Evolutionary conservation across 1,139 yeast species (phyloP).

Genomic region (Yamadazyma aaseri): DNA sequence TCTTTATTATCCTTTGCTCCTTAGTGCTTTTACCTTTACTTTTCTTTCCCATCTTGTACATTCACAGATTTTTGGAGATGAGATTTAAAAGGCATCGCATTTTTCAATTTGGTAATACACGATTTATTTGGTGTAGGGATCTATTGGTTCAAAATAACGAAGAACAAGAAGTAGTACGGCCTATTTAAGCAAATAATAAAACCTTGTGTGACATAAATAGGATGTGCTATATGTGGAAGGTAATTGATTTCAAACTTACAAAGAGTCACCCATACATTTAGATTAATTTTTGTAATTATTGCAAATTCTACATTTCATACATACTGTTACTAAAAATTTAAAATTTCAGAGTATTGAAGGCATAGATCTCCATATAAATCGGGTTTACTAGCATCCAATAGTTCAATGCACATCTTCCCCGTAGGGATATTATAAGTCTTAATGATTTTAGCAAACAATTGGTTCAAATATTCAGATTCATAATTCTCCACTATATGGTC

Average conservation of each 20-base stretch:
- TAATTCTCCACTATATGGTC: constrained; percentile 17
- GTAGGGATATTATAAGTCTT: constrained; percentile 39
- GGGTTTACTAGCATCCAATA: constrained; percentile 24
- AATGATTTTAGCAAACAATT: constrained; percentile 28
- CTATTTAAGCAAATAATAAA: too few relatives aligned
- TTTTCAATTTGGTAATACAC: too few relatives aligned
- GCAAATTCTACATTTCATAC: too few relatives aligned
- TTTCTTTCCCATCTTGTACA: constrained; percentile 10
- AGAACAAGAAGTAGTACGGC: too few relatives aligned
- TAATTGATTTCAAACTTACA: too few relatives aligned
- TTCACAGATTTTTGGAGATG: constrained; percentile 1
- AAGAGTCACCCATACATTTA: too few relatives aligned
- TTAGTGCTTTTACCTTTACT: constrained; percentile 6
- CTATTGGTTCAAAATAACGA: too few relatives aligned
- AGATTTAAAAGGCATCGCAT: constrained; percentile 1
- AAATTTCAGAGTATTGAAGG: constrained; percentile 45
- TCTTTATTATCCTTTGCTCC: constrained; percentile 19
- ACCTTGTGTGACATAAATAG: too few relatives aligned
- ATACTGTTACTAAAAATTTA: constrained; percentile 36
- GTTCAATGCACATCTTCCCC: constrained; percentile 38
- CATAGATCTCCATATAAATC: constrained; percentile 47
- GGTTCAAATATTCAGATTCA: constrained; percentile 16
- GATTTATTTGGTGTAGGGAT: too few relatives aligned
- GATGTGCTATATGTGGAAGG: too few relatives aligned
- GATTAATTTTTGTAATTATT: too few relatives aligned